Evolutionary conservation across 257 asterid species (phyloP), one percentile per base, ranked within the genome.

Genomic region (Asclepias syriaca): DNA sequence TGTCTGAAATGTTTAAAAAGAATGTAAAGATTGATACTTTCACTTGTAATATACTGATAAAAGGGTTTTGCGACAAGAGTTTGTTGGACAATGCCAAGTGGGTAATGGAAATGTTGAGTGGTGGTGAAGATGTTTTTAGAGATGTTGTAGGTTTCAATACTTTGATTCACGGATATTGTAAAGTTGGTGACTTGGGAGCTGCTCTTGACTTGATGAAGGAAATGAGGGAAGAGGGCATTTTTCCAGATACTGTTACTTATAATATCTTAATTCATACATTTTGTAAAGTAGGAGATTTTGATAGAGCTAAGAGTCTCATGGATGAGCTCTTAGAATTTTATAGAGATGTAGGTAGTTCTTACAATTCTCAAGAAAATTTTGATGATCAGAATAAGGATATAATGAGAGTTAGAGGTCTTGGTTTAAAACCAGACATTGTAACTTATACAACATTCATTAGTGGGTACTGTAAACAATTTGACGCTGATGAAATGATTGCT

Each of bases 31-130:
- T 66, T 75, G 95, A 91, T 75, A 78, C 71, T 72, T 81, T 91
- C 77, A 89, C 97, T 71, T 85, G 89, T 82, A 94, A 94, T 84
- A 81, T 83, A 82, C 77, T 94, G 71, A 73, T 85, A 49, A 94
- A 94, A 77, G 99, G 97, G 43, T 94, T 84, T 76, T 91, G 93
- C 69, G 92, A 88, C 24, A 82, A 80, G 87, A 93, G 87, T 78
- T 70, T 79, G 89, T 56, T 94, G 81, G 85, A 71, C 69, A 80
- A 81, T 69, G 99, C 97, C 59, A 81, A 74, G 68, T 68, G 66
- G 81, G 82, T 89, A 9, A 78, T 87, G 89, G 81, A 88, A 75
- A 78, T 86, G 93, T 71, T 86, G 74, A 72, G 80, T 74, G 77
- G 77, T 71, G 72, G 68, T 71, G 74, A 32, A 67, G 72, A 73